Base-by-base conservation (phyloP, 108 stramenopile species). In the Parietichytrium sp. region DNA sequence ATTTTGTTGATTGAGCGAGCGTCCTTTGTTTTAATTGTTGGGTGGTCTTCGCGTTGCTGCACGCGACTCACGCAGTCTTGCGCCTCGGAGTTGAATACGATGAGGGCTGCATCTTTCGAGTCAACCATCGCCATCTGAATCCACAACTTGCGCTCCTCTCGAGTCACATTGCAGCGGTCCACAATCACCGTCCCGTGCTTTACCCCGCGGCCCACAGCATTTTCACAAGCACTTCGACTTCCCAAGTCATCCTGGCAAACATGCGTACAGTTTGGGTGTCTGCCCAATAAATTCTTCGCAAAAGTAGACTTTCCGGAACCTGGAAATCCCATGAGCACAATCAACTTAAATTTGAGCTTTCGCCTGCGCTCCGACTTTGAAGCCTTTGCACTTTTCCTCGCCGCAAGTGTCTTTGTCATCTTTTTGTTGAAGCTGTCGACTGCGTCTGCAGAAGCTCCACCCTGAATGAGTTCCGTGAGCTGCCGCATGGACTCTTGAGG, bases 231-330 rank as follows among this genome's bases (percentile, higher is more conserved):
- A 6, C 61, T 8, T 27, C 61, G 33, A 6, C 38, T 45, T 0
- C 61, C 61, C 7, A 72, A 23, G 10, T 72, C 61, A 25, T 72
- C 61, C 42, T 72, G 61, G 13, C 20, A 72, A 45, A 72, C 45
- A n/a, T 45, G 25, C 61, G 36, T 42, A 25, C 61, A 72, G 10
- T 25, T 33, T n/a, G n/a, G n/a, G 13, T 45, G 25, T 10, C 61
- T 33, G 13, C n/a, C 61, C 8, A 42, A 6, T 16, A 72, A 45
- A 12, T n/a, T 23, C 33, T 72, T 72, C 25, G 38, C 61, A 72
- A 72, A 72, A n/a, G 61, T 1, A 6, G 61, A 72, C 20, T 72
- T 72, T 6, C 61, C 61, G 61, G 38, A 45, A 0, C 61, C 61
- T 7, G 61, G 61, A 1, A 72, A 42, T 6, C 61, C 61, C 6